phyloP scores from a whole-genome alignment of 305 asterid species.

The Galium porrigens region DNA sequence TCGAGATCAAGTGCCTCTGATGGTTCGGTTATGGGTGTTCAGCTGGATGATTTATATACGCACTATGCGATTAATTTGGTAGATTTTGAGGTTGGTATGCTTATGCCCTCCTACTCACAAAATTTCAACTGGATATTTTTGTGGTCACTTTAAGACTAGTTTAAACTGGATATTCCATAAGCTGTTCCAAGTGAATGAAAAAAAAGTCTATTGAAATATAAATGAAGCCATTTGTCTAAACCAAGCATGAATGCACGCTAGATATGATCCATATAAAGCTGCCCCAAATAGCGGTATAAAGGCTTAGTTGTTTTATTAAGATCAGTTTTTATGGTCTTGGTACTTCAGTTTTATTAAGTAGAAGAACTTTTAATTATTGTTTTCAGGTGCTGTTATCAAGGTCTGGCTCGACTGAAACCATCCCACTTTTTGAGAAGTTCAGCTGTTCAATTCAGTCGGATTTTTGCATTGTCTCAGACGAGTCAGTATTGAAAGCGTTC shows the following conservation, averaged over 20 bases:
- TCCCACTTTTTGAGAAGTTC: constrained; percentile 47
- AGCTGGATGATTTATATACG: constrained; percentile 50
- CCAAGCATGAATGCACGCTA: neutral
- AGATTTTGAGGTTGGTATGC: constrained; percentile 48
- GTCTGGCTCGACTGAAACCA: constrained; percentile 24
- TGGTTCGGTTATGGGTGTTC: constrained; percentile 30
- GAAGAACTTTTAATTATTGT: constrained; percentile 13
- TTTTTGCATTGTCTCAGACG: constrained; percentile 53
- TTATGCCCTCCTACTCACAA: constrained; percentile 5
- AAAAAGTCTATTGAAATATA: no score
- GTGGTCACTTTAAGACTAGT: constrained; percentile 36
- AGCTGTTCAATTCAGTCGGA: constrained; percentile 37
- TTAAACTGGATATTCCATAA: neutral
- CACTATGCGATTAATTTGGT: constrained; percentile 39
- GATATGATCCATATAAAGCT: neutral
- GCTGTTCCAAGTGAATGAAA: neutral
- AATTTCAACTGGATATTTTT: constrained; percentile 39
- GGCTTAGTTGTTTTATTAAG: constrained; percentile 24
- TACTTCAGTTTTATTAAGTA: neutral
- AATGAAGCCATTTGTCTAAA: neutral
- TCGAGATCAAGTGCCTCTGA: constrained; percentile 19
- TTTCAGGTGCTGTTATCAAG: constrained; percentile 46
- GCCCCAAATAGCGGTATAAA: neutral
- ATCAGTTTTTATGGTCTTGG: constrained; percentile 33
- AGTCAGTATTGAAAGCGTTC: constrained; percentile 41